Conservation (phyloP, 495 filamentous ascomycete species). For the Glonium stellatum region DNA sequence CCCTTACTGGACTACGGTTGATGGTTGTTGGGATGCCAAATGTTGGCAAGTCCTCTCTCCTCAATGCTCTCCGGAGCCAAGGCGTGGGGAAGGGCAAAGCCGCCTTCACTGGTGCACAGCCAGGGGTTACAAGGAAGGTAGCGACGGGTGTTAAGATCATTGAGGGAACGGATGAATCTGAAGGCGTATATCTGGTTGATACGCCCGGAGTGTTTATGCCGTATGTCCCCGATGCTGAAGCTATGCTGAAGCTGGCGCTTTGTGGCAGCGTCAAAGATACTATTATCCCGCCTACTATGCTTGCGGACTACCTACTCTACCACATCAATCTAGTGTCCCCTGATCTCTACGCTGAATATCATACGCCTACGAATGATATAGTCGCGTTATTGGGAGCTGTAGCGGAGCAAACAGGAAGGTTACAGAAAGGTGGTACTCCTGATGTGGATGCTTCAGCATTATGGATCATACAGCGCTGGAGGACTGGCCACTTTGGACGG, state of each 20-base stretch:
- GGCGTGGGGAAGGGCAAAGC: constrained; percentile 70
- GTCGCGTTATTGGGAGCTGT: constrained; percentile 58
- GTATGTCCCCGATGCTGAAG: constrained; percentile 72
- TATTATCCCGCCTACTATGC: constrained; percentile 61
- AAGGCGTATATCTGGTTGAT: constrained; percentile 59
- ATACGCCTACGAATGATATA: constrained; percentile 75
- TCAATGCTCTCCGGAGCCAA: constrained; percentile 71
- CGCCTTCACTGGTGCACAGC: constrained; percentile 73
- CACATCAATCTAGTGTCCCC: constrained; percentile 62
- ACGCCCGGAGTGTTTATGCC: constrained; percentile 89
- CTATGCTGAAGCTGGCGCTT: constrained; percentile 87
- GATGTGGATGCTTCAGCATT: constrained; percentile 69
- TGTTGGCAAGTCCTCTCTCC: constrained; percentile 82
- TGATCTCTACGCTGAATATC: constrained; percentile 56
- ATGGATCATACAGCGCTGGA: constrained; percentile 80
- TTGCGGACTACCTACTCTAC: constrained; percentile 87
- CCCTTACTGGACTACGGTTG: constrained; percentile 63
- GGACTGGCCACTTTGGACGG: constrained; percentile 64
- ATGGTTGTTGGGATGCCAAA: constrained; percentile 97
- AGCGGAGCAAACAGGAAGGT: constrained; percentile 64
- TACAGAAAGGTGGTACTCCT: constrained; percentile 65
- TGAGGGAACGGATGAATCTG: constrained; percentile 21
- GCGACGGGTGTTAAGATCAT: constrained; percentile 75
- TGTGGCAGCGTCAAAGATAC: constrained; percentile 88
- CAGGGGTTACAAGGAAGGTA: constrained; percentile 84